phyloP scores from a whole-genome alignment of 225 moss, liverwort and hornwort genomes.

The Polytrichum commune region DNA sequence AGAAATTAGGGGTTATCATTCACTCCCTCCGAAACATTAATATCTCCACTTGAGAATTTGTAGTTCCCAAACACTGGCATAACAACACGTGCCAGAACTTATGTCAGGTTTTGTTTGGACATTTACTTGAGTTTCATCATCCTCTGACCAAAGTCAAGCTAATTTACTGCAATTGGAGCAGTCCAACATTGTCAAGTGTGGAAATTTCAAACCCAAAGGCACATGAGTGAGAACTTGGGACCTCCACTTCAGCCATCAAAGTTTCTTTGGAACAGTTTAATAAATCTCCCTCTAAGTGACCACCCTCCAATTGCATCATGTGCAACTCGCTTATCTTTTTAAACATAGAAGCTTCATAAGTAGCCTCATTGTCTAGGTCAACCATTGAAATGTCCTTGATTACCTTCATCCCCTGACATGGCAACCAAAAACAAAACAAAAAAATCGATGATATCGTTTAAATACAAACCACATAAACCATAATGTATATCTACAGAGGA shows the following conservation, averaged over 20 bases:
- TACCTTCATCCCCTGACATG: slow-evolving; percentile 16
- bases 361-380: background rate
- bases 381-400: slow-evolving; percentile 19
- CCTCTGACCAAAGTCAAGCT: slow-evolving; percentile 16
- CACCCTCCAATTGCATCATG: slow-evolving; percentile 23
- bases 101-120: too few relatives aligned
- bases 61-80: too few relatives aligned
- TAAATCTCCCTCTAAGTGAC: slow-evolving; percentile 21
- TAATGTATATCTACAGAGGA: too few relatives aligned
- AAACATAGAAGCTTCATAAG: background rate
- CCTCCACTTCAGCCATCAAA: slow-evolving; percentile 34
- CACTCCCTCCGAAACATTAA: too few relatives aligned
- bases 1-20: too few relatives aligned
- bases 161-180: slow-evolving; percentile 19
- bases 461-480: too few relatives aligned
- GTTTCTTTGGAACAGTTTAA: slow-evolving; percentile 7
- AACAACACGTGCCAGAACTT: too few relatives aligned
- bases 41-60: too few relatives aligned
- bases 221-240: slow-evolving; percentile 10
- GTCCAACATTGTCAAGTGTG: slow-evolving; percentile 19
- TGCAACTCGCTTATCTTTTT: slow-evolving; percentile 18
- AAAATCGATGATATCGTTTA: too few relatives aligned
- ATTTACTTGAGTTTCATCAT: background rate
- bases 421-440: too few relatives aligned
- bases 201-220: slow-evolving; percentile 5